phyloP scores from a whole-genome alignment of 345 rosid species.

The Rhodamnia rubescens region DNA sequence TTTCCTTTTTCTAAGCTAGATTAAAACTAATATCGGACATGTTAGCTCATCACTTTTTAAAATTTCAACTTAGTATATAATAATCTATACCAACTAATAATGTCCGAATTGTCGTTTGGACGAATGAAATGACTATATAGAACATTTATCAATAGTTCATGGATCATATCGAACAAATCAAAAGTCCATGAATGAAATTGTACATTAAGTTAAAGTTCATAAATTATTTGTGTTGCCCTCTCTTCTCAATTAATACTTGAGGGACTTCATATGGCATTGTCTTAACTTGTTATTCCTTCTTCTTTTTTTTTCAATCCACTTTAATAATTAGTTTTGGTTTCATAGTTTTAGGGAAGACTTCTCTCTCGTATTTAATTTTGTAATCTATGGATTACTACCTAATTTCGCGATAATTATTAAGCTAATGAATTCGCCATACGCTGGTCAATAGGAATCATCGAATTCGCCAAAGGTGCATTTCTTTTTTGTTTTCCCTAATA shows the following conservation, averaged over 20 bases:
- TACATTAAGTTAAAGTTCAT: neutral
- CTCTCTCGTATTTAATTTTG: neutral
- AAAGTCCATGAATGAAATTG: neutral
- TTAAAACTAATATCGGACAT: neutral
- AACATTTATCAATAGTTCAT: neutral
- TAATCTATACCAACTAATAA: neutral
- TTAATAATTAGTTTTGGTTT: neutral
- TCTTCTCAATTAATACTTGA: neutral
- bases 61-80: neutral
- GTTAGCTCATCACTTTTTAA: neutral
- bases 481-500: too few relatives aligned
- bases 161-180: neutral
- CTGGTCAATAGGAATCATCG: too few relatives aligned
- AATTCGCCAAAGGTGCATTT: too few relatives aligned
- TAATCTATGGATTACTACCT: neutral
- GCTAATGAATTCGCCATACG: too few relatives aligned
- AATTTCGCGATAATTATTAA: too few relatives aligned
- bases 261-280: neutral
- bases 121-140: neutral
- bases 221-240: neutral
- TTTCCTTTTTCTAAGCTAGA: neutral
- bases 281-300: neutral
- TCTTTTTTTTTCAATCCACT: too few relatives aligned
- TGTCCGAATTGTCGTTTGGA: rapidly evolving
- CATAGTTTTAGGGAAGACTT: neutral